phyloP scores from a whole-genome alignment of 495 filamentous ascomycete species.

The Saxispiralis lemnorum region DNA sequence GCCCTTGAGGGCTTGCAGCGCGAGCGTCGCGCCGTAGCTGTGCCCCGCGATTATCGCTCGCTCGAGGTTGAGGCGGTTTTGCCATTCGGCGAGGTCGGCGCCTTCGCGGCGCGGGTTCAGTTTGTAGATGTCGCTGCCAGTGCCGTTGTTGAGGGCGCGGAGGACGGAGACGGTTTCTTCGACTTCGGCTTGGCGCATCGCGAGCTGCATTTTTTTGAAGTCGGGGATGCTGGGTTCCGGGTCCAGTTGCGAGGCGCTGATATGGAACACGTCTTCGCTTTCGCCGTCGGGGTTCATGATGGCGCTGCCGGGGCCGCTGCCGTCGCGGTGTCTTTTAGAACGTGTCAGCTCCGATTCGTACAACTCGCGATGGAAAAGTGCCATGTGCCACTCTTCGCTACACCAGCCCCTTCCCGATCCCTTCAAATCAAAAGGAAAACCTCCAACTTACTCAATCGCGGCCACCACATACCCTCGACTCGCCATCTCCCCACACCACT shows the following conservation, averaged over 20 bases:
- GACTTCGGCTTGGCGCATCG: slow-evolving; percentile 36
- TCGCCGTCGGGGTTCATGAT: slow-evolving; percentile 21
- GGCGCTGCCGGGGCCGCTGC: slow-evolving; percentile 32
- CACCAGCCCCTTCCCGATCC: no score
- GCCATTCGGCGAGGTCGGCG: slow-evolving; percentile 18
- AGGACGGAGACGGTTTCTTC: slow-evolving; percentile 31
- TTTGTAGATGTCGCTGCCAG: slow-evolving; percentile 21
- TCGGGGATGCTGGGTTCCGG: slow-evolving; percentile 17
- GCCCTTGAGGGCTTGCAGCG: slow-evolving; percentile 31
- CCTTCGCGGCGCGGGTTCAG: slow-evolving; percentile 18
- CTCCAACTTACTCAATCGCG: slow-evolving; percentile 25
- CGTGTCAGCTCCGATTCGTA: no score
- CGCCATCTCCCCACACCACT: slow-evolving; percentile 36
- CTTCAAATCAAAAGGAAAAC: no score
- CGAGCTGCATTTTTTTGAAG: slow-evolving; percentile 31
- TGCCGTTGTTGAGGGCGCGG: slow-evolving; percentile 26
- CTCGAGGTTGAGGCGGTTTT: slow-evolving; percentile 21
- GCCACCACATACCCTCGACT: slow-evolving; percentile 34
- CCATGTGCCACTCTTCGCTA: no score
- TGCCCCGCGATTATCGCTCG: slow-evolving; percentile 33
- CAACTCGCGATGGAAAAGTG: no score
- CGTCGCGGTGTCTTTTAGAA: slow-evolving; percentile 28
- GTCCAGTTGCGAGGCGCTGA: slow-evolving; percentile 7
- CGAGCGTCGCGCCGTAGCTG: slow-evolving; percentile 36
- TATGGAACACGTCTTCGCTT: slow-evolving; percentile 17